These are phyloP conservation scores for Trichoderma sp. DNA, from an alignment of 2,329 filamentous ascomycete genomes.

Conservation along the genomic window DNA sequence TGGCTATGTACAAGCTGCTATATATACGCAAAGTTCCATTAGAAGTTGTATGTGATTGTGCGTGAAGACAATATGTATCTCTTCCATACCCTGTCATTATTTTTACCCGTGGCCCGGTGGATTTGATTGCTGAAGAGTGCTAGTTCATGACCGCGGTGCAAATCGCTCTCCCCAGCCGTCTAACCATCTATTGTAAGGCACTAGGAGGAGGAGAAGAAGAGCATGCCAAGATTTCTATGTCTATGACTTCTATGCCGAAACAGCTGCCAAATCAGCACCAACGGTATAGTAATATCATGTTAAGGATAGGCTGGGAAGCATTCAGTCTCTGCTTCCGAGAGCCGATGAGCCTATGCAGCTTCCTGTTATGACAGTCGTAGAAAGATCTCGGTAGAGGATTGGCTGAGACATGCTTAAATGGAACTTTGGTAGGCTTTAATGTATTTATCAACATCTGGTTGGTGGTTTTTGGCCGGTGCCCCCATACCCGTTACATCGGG, in stretches of 20 bases:
- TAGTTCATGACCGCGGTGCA: background rate
- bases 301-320: background rate
- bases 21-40: too few relatives aligned
- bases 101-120: background rate
- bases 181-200: background rate
- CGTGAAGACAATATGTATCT: background rate
- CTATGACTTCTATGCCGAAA: background rate
- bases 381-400: background rate
- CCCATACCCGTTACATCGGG: slow-evolving; percentile 3
- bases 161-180: background rate
- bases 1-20: background rate
- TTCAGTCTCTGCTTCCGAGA: background rate
- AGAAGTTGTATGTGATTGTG: background rate
- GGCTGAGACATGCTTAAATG: slow-evolving; percentile 13
- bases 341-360: background rate
- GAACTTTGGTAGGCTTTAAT: slow-evolving; percentile 11
- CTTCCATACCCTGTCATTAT: background rate
- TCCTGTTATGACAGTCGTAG: background rate
- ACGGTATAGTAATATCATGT: background rate
- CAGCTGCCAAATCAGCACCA: background rate
- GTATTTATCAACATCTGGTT: background rate
- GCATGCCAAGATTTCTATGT: background rate
- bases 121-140: background rate
- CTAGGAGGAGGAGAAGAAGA: background rate
- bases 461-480: background rate